Conservation (phyloP, 768 basidiomycete species). For the Gelatoporia subvermispora region DNA sequence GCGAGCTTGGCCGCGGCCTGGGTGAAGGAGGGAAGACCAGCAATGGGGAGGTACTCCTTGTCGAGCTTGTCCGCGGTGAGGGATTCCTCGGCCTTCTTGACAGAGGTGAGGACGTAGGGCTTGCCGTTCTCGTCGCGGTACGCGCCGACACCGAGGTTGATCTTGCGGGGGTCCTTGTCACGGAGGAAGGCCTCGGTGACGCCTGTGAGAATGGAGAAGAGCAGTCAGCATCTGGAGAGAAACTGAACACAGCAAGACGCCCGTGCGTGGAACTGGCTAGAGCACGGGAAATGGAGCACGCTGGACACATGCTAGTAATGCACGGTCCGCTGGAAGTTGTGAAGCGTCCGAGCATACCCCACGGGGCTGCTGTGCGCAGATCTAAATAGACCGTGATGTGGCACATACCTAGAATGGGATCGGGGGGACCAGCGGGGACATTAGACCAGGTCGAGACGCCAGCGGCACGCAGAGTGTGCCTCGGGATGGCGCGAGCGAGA, state of each 20-base stretch:
- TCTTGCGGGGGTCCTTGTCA: slow-evolving; percentile 86
- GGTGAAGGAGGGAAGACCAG: slow-evolving; percentile 83
- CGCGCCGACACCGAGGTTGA: slow-evolving; percentile 96
- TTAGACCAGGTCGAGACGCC: slow-evolving; percentile 72
- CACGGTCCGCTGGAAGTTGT: too few species aligned
- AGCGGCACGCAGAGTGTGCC: slow-evolving; percentile 32
- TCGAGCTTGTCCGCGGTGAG: slow-evolving; percentile 62
- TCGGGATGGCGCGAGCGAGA: slow-evolving; percentile 46
- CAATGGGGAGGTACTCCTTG: slow-evolving; percentile 97
- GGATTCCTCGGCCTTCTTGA: slow-evolving; percentile 85
- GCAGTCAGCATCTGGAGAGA: slow-evolving; percentile 4
- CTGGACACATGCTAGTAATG: too few species aligned
- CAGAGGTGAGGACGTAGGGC: slow-evolving; percentile 87
- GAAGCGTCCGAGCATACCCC: too few species aligned
- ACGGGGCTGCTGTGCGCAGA: too few species aligned
- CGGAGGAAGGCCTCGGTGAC: slow-evolving; percentile 96
- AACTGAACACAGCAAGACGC: background rate
- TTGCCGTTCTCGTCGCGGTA: slow-evolving; percentile 94
- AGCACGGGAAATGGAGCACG: too few species aligned
- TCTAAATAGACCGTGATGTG: background rate
- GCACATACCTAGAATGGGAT: slow-evolving; percentile 80
- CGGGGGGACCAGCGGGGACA: slow-evolving; percentile 85
- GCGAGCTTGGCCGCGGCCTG: slow-evolving; percentile 85
- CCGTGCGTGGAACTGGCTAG: background rate
- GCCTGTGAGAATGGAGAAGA: slow-evolving; percentile 36